These are phyloP conservation scores for Mycena vulgaris DNA, from an alignment of 768 basidiomycete genomes.

Conservation along the genomic window DNA sequence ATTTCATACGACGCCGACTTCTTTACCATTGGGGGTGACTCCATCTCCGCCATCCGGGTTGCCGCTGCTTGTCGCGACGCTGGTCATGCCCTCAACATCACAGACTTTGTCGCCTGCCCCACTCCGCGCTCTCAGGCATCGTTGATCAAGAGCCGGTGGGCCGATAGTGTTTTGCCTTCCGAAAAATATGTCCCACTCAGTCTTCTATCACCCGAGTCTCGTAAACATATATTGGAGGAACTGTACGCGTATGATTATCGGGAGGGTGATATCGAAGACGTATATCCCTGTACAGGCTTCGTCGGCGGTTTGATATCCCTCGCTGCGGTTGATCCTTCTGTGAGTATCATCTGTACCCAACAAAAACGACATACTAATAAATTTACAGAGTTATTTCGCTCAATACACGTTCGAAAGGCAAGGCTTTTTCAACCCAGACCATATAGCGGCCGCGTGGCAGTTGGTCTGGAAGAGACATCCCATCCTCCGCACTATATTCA, in stretches of 20 bases:
- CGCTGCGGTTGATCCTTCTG: conserved; percentile 18
- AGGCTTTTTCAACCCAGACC: not conserved
- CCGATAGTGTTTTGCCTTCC: no score
- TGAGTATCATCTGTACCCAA: no score
- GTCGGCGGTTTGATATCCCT: conserved; percentile 13
- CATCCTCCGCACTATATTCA: conserved; percentile 18
- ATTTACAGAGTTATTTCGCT: conserved; percentile 11
- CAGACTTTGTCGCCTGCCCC: not conserved
- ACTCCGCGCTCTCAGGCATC: conserved; percentile 4
- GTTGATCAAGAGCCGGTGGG: no score
- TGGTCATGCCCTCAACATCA: conserved; percentile 4
- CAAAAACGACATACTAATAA: no score
- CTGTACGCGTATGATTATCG: conserved; percentile 10
- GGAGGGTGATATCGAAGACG: conserved; percentile 4
- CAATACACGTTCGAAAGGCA: conserved; percentile 1
- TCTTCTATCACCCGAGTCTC: not conserved
- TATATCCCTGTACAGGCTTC: conserved; percentile 10
- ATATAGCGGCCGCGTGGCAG: conserved; percentile 11
- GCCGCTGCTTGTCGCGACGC: conserved; percentile 7
- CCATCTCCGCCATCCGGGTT: conserved; percentile 15
- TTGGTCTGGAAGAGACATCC: conserved; percentile 1
- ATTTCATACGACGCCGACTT: conserved; percentile 11
- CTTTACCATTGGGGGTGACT: conserved; percentile 8
- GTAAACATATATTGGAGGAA: not conserved
- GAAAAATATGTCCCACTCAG: conserved; percentile 18